A percentile compares a stretch with the other conserved stretches of the same genome.
Conservation (phyloP, 1,284 basidiomycete species). For the Ustilago hordei region DNA sequence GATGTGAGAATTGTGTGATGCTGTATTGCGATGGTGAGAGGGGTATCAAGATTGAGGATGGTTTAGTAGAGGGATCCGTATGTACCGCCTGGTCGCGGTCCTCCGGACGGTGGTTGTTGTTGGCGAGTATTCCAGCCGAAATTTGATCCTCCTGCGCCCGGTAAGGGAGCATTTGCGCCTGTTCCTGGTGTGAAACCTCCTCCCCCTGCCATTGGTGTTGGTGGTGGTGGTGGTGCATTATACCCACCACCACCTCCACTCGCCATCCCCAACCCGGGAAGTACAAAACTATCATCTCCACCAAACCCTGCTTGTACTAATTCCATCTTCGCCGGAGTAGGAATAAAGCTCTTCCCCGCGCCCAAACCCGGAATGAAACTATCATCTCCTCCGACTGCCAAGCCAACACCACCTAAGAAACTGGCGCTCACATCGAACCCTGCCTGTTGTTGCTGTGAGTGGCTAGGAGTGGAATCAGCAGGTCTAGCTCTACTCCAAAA, state of each 20-base stretch:
- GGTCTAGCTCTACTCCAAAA: constrained; percentile 94
- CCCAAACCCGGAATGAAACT: constrained; percentile 45
- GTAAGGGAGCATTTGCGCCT: constrained; percentile 29
- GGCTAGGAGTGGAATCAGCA: constrained; percentile 69
- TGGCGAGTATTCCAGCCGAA: constrained; percentile 20
- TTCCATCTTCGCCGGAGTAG: neutral
- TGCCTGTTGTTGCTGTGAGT: neutral
- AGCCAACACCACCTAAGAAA: constrained; percentile 4
- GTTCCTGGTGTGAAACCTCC: constrained; percentile 29
- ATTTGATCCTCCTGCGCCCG: constrained; percentile 4
- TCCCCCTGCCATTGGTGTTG: neutral
- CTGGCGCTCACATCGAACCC: constrained; percentile 5
- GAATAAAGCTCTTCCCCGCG: constrained; percentile 20
- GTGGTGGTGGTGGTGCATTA: neutral
- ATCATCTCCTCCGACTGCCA: constrained; percentile 19
- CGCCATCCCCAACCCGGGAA: constrained; percentile 32
- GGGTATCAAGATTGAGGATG: neutral
- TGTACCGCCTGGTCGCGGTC: constrained; percentile 32
- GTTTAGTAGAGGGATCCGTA: constrained; percentile 43
- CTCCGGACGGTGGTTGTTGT: constrained; percentile 6
- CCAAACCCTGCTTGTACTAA: neutral
- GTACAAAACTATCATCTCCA: constrained; percentile 23
- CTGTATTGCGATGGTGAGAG: neutral
- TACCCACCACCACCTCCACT: neutral
- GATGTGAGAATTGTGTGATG: neutral